These are phyloP conservation scores for Heritiera fomes DNA, from an alignment of 345 rosid species.

Conservation along the genomic window DNA sequence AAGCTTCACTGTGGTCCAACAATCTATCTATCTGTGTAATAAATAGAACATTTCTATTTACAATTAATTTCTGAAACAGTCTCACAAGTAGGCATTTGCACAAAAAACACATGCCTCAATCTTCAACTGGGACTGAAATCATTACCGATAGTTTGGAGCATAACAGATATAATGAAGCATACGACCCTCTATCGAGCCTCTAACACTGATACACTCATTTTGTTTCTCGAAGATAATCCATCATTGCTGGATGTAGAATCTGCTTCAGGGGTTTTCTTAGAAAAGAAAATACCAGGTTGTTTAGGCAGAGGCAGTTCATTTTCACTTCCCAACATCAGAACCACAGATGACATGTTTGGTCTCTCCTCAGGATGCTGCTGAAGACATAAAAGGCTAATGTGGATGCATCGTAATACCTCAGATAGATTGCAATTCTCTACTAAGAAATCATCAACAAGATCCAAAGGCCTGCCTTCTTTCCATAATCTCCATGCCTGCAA, in stretches of 20 bases:
- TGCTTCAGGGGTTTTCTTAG: not conserved
- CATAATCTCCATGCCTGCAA: conserved; percentile 42
- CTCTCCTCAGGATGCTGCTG: conserved; percentile 47
- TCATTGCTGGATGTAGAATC: not conserved
- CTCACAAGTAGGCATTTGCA: not conserved
- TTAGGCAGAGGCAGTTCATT: conserved; percentile 37
- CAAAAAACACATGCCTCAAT: not conserved
- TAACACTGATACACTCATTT: not conserved
- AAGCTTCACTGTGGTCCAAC: no score
- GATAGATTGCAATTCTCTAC: conserved; percentile 19
- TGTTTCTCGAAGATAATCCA: not conserved
- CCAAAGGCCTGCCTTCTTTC: conserved; percentile 36
- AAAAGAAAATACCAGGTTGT: conserved; percentile 21
- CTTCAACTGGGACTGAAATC: not conserved
- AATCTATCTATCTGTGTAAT: no score
- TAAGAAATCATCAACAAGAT: conserved; percentile 32
- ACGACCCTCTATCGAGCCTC: conserved; percentile 9
- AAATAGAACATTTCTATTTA: no score
- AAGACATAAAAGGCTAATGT: conserved; percentile 48
- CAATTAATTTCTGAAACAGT: not conserved
- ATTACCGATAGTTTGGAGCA: not conserved
- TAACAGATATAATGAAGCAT: not conserved
- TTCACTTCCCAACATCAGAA: conserved; percentile 45
- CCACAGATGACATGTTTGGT: conserved; percentile 48
- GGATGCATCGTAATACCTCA: conserved; percentile 40